Evolutionary conservation across 257 asterid species (phyloP).

Genomic region (Capsicum baccatum): DNA sequence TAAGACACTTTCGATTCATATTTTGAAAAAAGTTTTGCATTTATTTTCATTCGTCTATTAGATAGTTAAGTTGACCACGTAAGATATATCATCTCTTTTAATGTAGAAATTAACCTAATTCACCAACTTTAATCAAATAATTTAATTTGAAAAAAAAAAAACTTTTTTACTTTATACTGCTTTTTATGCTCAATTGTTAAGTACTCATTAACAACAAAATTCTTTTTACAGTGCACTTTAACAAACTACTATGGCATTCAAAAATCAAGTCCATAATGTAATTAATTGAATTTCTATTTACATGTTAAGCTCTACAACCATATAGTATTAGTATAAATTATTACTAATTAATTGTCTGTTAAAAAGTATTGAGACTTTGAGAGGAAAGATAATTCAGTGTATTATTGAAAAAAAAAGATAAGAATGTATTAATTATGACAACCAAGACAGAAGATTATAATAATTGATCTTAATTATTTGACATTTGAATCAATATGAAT

Average conservation of each 20-base stretch:
- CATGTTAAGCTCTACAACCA: not conserved
- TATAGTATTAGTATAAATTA: not conserved
- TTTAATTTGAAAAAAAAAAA: not conserved
- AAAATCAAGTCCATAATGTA: conserved; percentile 1
- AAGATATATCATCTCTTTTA: not conserved
- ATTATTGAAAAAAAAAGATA: not conserved
- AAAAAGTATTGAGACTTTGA: not conserved
- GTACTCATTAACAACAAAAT: not conserved
- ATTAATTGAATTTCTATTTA: not conserved
- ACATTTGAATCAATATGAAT: not conserved
- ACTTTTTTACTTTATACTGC: not conserved
- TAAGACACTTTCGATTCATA: not conserved
- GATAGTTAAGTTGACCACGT: not conserved
- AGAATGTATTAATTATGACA: not conserved
- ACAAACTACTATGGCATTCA: not conserved
- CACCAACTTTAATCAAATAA: not conserved
- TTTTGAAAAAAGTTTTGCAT: not conserved
- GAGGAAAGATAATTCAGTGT: not conserved
- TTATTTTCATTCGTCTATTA: too few relatives aligned
- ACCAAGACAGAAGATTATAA: not conserved
- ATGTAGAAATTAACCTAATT: not conserved
- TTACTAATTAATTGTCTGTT: not conserved
- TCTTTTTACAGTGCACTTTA: not conserved
- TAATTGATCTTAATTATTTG: not conserved
- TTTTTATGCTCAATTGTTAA: not conserved